phyloP scores from a whole-genome alignment of 768 basidiomycete genomes.

The Agaricus sinodeliciosus region DNA sequence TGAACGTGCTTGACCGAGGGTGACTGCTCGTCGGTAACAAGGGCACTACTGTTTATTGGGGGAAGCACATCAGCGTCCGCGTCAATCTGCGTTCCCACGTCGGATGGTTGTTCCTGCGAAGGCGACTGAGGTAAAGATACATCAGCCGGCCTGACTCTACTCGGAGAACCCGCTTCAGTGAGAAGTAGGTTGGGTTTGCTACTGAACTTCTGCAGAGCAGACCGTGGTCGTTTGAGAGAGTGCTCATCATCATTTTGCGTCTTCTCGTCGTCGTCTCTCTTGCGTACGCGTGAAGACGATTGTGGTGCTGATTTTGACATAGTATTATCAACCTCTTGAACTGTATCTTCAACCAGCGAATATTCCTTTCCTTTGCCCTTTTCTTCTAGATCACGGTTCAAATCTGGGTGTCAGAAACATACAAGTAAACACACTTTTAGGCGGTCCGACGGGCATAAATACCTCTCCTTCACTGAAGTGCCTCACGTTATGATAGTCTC shows the following conservation, averaged over 20 bases:
- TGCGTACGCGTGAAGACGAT: not conserved
- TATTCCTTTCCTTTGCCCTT: slow-evolving; percentile 6
- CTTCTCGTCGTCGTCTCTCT: not conserved
- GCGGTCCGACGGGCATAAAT: slow-evolving; percentile 51
- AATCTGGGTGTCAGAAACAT: not conserved
- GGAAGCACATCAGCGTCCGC: not conserved
- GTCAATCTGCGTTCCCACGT: too few relatives aligned
- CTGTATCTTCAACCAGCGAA: not conserved
- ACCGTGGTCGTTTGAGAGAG: slow-evolving; percentile 3
- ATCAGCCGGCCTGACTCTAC: not conserved
- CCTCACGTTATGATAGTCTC: slow-evolving; percentile 42
- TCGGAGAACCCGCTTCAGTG: not conserved
- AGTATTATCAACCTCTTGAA: not conserved
- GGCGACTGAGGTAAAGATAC: not conserved
- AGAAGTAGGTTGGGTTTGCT: slow-evolving; percentile 9
- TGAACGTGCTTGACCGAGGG: slow-evolving; percentile 11
- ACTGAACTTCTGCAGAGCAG: not conserved
- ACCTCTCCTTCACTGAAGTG: slow-evolving; percentile 50
- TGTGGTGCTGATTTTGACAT: not conserved
- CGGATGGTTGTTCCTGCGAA: not conserved
- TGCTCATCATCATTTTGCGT: not conserved
- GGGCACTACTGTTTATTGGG: not conserved
- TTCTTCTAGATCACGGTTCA: not conserved
- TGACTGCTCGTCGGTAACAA: slow-evolving; percentile 6
- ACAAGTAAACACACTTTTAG: slow-evolving; percentile 33